Conservation (phyloP, 2,329 filamentous ascomycete species). For the Xylariales sp. region DNA sequence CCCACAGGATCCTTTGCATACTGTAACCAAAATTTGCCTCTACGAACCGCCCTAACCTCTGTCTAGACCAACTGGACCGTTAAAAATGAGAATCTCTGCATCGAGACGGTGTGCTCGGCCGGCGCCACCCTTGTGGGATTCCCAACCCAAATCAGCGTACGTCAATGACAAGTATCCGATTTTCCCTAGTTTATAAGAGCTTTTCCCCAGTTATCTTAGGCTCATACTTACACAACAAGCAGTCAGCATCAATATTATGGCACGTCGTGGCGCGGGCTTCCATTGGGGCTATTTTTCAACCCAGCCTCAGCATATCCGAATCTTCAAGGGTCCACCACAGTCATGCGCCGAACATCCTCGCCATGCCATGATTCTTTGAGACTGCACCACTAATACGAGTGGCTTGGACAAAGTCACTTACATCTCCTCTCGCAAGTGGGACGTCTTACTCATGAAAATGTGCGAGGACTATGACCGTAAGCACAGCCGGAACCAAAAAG, state of each 20-base stretch:
- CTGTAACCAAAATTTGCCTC: no score
- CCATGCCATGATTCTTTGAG: neutral
- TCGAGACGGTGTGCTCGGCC: neutral
- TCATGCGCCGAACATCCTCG: neutral
- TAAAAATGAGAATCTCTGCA: neutral
- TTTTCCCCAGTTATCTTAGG: no score
- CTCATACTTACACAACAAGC: no score
- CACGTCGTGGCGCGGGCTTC: neutral
- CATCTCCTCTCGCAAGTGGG: neutral
- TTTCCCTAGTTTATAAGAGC: neutral
- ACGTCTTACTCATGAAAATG: neutral
- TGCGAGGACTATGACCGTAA: neutral
- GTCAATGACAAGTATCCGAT: neutral
- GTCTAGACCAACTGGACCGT: neutral
- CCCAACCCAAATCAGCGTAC: neutral
- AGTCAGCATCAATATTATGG: neutral
- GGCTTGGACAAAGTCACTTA: neutral
- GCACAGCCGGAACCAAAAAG: no score
- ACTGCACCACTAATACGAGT: neutral
- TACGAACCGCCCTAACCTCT: neutral
- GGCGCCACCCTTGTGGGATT: neutral
- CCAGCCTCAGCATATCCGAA: neutral
- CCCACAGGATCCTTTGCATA: no score
- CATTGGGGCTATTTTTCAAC: neutral
- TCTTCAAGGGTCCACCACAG: neutral